Base-by-base conservation (phyloP, 805 yeast species). In the Jamesozyma jinghongensis region DNA sequence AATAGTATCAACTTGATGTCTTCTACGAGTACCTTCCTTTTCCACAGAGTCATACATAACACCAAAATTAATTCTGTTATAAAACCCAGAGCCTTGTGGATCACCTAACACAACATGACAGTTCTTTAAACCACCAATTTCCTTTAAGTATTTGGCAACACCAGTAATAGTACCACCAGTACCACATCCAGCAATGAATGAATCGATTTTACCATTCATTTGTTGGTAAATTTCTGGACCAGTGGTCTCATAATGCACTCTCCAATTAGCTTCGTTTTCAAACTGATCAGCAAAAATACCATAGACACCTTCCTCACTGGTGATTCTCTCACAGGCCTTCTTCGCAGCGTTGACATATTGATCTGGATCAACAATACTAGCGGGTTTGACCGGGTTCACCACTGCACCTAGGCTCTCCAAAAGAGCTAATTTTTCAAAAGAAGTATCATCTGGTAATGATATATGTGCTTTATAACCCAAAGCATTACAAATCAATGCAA, bases 131-230 rank as follows among this genome's bases (percentile, higher is more conserved):
- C 66, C 57, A 38, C 68, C 73, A 52, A 75, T 83, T 40, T 69
- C 75, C 53, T 79, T 85, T 52, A 90, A 69, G 61, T 70, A 92
- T 45, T 71, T 71, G 3, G 94, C 75, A 22, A 87, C 87, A 41
- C 98, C 98, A n/a, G 94, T 70, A 35, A 90, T 85, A 2, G 98
- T 92, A 42, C 98, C 98, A 38, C 92, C 98, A 0, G 98, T 90
- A 10, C 98, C 98, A 27, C 95, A 84, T 0, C 97, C 97, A 2
- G 90, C 74, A 32, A 92, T 78, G 58, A 90, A 87, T 37, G 70
- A 79, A 57, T 86, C 94, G 7, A 90, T 53, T 1, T 65, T 47
- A 12, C 79, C 78, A 8, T 72, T 66, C 67, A 81, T 70, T 57
- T 92, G 97, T 17, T 61, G 46, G 68, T 73, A 82, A n/a, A 90